These are phyloP conservation scores for Globisporangium canariense DNA, from an alignment of 352 stramenopile genomes.

Conservation along the genomic window DNA sequence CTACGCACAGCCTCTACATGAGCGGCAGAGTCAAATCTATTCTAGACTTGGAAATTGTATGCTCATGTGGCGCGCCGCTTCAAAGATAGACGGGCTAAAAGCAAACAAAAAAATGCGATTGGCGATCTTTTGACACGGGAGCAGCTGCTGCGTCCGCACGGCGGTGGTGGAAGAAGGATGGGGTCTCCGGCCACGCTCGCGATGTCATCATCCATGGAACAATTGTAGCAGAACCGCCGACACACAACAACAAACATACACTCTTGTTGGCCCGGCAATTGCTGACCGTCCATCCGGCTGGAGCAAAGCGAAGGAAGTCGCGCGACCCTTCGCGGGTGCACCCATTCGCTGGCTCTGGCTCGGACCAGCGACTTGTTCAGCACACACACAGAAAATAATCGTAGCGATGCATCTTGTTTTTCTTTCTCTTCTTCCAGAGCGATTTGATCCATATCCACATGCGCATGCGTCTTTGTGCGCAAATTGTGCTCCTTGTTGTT, in stretches of 20 bases:
- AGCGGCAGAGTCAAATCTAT: constrained; percentile 11
- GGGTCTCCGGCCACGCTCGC: not conserved
- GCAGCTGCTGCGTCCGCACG: constrained; percentile 5
- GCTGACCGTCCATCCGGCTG: constrained; percentile 2
- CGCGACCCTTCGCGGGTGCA: constrained; percentile 5
- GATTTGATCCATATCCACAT: not conserved
- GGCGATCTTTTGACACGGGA: constrained; percentile 8
- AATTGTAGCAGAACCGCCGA: constrained; percentile 1
- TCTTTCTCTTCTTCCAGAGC: not conserved
- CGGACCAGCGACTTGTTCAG: not conserved
- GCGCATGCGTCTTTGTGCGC: not conserved
- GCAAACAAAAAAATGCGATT: not conserved
- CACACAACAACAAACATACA: not conserved
- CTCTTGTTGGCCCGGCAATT: not conserved
- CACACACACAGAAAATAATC: not conserved
- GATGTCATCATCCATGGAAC: constrained; percentile 15
- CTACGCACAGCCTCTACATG: not conserved
- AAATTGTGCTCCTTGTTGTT: not conserved
- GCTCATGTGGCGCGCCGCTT: not conserved
- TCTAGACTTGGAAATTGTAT: constrained; percentile 1
- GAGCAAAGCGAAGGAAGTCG: too few species aligned
- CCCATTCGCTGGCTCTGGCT: constrained; percentile 1
- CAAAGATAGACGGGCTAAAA: not conserved
- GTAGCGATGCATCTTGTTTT: not conserved
- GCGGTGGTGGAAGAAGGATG: not conserved